Evolutionary conservation across 1,284 basidiomycete genomes (phyloP).

Genomic region (Naganishia sp.): DNA sequence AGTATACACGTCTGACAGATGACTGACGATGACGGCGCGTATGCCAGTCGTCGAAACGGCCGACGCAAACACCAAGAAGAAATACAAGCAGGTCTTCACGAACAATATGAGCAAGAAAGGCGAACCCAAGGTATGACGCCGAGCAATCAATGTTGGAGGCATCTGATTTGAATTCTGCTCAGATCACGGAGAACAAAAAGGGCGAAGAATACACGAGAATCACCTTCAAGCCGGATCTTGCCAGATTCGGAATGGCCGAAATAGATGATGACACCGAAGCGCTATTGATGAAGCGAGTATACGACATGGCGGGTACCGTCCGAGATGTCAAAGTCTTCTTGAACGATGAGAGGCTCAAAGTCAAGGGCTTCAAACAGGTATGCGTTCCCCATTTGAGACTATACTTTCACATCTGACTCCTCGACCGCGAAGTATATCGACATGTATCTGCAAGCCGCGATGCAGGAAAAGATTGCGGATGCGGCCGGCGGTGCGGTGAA

Average conservation of each 20-base stretch:
- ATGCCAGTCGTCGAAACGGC: slow-evolving; percentile 81
- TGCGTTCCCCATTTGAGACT: slow-evolving; percentile 10
- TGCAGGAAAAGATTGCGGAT: slow-evolving; percentile 62
- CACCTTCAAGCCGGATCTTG: slow-evolving; percentile 90
- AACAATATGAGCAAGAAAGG: slow-evolving; percentile 90
- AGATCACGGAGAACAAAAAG: slow-evolving; percentile 83
- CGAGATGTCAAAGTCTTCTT: slow-evolving; percentile 91
- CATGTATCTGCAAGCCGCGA: slow-evolving; percentile 72
- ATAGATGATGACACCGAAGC: slow-evolving; percentile 92
- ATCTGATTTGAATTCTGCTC: slow-evolving; percentile 8
- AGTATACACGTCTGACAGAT: not conserved
- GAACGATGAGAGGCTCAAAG: slow-evolving; percentile 87
- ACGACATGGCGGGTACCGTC: slow-evolving; percentile 94
- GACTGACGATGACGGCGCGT: not conserved
- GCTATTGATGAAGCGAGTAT: slow-evolving; percentile 91
- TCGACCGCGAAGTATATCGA: slow-evolving; percentile 69
- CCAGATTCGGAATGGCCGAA: slow-evolving; percentile 84
- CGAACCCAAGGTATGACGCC: slow-evolving; percentile 64
- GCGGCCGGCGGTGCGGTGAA: slow-evolving; percentile 71
- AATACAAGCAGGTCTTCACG: slow-evolving; percentile 94
- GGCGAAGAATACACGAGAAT: slow-evolving; percentile 93
- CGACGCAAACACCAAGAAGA: slow-evolving; percentile 80
- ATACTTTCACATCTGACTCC: not conserved
- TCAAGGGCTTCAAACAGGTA: slow-evolving; percentile 90
- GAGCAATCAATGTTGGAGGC: no score